A percentile compares a stretch with the other conserved stretches of the same genome.
Evolutionary conservation across 1,284 basidiomycete species (phyloP).

Genomic region (Cronartium quercuum): DNA sequence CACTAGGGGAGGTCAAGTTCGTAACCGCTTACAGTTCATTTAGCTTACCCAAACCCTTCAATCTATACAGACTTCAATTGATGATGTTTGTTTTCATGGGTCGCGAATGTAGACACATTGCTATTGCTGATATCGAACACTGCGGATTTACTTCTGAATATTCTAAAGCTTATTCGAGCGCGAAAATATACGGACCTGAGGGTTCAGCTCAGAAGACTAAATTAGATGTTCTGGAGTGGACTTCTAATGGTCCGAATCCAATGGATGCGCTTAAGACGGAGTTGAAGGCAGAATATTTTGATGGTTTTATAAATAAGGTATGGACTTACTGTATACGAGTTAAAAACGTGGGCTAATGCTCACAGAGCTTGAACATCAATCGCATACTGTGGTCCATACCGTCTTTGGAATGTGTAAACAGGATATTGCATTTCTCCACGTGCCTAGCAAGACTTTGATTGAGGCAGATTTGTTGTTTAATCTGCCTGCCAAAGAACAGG

Average conservation of each 20-base stretch:
- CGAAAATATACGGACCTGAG: conserved; percentile 42
- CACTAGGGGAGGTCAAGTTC: conserved; percentile 70
- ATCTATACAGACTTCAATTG: not conserved
- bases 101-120: conserved; percentile 49
- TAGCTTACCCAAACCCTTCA: not conserved
- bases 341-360: conserved; percentile 39
- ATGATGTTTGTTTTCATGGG: not conserved
- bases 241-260: conserved; percentile 18
- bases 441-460: conserved; percentile 68
- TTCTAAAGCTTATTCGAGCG: conserved; percentile 41
- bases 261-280: conserved; percentile 39
- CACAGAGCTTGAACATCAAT: too few relatives aligned
- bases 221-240: conserved; percentile 40
- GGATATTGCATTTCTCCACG: conserved; percentile 83
- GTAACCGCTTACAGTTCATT: conserved; percentile 41
- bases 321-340: conserved; percentile 40
- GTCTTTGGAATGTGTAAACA: too few relatives aligned
- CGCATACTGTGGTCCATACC: too few relatives aligned
- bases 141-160: conserved; percentile 50
- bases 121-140: conserved; percentile 54
- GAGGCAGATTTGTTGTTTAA: conserved; percentile 87
- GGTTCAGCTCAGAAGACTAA: conserved; percentile 31
- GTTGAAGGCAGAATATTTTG: conserved; percentile 42
- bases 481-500: conserved; percentile 78
- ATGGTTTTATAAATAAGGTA: conserved; percentile 41